A percentile compares a stretch with the other conserved stretches of the same genome.
phyloP scores from a whole-genome alignment of 257 asterid genomes.

The Paulownia fortunei region DNA sequence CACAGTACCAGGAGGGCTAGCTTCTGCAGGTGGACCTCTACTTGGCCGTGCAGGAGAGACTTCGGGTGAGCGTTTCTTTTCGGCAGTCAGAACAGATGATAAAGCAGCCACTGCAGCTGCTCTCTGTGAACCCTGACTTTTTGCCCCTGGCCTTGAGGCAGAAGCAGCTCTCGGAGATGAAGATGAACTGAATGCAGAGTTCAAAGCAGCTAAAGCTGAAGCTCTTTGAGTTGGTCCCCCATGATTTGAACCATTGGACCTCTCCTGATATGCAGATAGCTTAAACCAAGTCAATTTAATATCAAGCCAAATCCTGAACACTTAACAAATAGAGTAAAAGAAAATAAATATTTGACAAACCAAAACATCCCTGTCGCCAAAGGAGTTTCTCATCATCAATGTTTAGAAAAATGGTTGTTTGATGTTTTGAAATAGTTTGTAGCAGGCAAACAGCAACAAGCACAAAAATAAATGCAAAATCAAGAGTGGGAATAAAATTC shows the following conservation, averaged over 20 bases:
- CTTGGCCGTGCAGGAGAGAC: conserved; percentile 74
- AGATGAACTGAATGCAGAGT: conserved; percentile 82
- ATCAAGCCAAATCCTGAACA: conserved; percentile 2
- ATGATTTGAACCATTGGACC: conserved; percentile 63
- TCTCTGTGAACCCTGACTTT: conserved; percentile 75
- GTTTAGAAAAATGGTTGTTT: neutral
- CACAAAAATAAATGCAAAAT: neutral
- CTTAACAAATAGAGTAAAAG: neutral
- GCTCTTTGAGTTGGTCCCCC: conserved; percentile 98
- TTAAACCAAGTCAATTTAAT: conserved; percentile 23
- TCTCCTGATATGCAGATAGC: conserved; percentile 52
- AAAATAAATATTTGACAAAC: conserved; percentile 3
- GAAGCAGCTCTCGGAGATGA: conserved; percentile 56
- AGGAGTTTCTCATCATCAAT: neutral
- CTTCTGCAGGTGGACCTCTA: conserved; percentile 64
- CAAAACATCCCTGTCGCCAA: no score
- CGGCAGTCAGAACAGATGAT: conserved; percentile 80
- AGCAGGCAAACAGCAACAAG: neutral
- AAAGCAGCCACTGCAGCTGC: conserved; percentile 98
- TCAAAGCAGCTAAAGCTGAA: conserved; percentile 95
- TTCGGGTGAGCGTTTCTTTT: conserved; percentile 67
- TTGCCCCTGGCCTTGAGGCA: conserved; percentile 53
- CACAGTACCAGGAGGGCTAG: conserved; percentile 64
- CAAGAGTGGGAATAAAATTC: no score
- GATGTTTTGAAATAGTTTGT: neutral